Percentiles rank a stretch among this genome's conserved stretches.
Evolutionary conservation across 1,284 basidiomycete genomes (phyloP).

Genomic region (Pulveroboletus sp.): DNA sequence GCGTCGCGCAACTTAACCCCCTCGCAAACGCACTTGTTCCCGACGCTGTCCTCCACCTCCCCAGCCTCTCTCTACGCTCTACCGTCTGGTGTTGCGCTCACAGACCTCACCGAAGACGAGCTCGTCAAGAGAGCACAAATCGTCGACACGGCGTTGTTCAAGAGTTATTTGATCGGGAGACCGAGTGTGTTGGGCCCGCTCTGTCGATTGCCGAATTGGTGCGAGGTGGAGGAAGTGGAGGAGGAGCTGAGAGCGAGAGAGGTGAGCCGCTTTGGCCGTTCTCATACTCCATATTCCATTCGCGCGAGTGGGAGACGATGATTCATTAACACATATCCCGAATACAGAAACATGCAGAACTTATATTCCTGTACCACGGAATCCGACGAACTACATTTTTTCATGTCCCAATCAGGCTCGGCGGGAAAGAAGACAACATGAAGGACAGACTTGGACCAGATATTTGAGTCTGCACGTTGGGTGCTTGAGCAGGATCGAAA

Average conservation of each 20-base stretch:
- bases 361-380: slow-evolving; percentile 90
- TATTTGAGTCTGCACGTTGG: slow-evolving; percentile 83
- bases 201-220: slow-evolving; percentile 94
- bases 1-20: slow-evolving; percentile 67
- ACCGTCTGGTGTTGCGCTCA: slow-evolving; percentile 64
- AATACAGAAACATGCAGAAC: slow-evolving; percentile 81
- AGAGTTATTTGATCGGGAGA: slow-evolving; percentile 83
- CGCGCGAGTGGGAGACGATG: background rate
- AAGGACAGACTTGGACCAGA: slow-evolving; percentile 79
- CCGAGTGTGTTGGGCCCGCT: slow-evolving; percentile 84
- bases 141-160: slow-evolving; percentile 41
- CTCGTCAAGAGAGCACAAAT: slow-evolving; percentile 87
- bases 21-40: slow-evolving; percentile 58
- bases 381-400: background rate
- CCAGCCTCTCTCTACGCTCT: slow-evolving; percentile 71
- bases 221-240: slow-evolving; percentile 94
- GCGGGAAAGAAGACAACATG: slow-evolving; percentile 74
- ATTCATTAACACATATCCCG: slow-evolving; percentile 5
- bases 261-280: slow-evolving; percentile 41
- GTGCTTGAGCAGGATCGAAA: slow-evolving; percentile 72
- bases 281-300: background rate
- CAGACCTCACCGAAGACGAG: slow-evolving; percentile 72
- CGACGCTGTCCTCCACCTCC: slow-evolving; percentile 63
- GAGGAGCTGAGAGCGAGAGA: slow-evolving; percentile 78
- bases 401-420: slow-evolving; percentile 49